Base-by-base conservation (phyloP, 1,139 yeast species). In the Yamadazyma pseudoaaseri region DNA sequence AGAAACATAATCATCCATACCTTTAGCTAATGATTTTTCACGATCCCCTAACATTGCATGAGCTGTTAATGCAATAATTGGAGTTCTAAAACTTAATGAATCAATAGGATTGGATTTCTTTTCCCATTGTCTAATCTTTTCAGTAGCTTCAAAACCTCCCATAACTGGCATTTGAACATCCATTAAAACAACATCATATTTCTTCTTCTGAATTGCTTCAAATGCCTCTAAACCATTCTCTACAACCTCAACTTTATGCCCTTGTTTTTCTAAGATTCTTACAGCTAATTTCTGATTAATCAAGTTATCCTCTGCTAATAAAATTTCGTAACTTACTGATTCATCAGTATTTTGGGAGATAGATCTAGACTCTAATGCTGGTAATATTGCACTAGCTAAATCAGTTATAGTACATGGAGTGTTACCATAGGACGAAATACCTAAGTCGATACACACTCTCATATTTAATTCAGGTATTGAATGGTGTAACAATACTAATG, bases 131-230 rank as follows among this genome's bases (percentile, higher is more conserved):
- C 95, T 68, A 36, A 86, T 86, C 56, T 79, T 76, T 37, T 83
- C 86, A 1, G 95, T 86, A 3, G 95, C 95, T 54, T 86, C 95
- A 55, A 86, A 86, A 0, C 96, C 96, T 29, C 95, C 95, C 94
- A 86, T 86, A 6, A 86, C 87, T 5, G 96, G 96, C 96, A 86
- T 86, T 59, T 86, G 95, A 27, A 86, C 95, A 64, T 86, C 96
- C 96, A 86, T 86, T 46, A 86, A 71, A 11, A 86, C 86, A 32
- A 83, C 92, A 52, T 86, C 95, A 55, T 80, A 86, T 28, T 75
- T 70, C 26, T 51, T 60, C 55, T 76, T 79, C 54, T 80, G 73
- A 27, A 85, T 80, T 0, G 90, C 90, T 44, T 86, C 87, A 48
- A 76, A 76, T 0, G 95, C 95, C 49, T 85, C 89, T 39, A 79